Conservation (phyloP, 2,329 filamentous ascomycete genomes). For the Ascomycota sp. region DNA sequence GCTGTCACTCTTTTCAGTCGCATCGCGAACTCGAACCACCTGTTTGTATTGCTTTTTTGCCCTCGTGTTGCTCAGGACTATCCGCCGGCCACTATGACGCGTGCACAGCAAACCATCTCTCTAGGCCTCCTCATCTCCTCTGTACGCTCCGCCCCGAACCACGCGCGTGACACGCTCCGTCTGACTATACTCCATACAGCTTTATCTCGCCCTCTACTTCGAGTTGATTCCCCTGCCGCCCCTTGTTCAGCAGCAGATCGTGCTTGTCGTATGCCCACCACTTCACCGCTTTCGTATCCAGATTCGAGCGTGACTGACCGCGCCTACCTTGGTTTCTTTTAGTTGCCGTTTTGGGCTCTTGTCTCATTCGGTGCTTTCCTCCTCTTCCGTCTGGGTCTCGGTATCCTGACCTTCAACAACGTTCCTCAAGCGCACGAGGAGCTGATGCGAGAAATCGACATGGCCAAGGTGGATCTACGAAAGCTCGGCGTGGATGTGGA, state of each 20-base stretch:
- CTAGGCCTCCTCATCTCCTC: constrained; percentile 71
- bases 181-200: constrained; percentile 23
- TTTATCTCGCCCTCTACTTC: constrained; percentile 73
- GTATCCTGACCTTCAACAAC: constrained; percentile 91
- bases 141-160: constrained; percentile 27
- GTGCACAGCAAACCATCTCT: constrained; percentile 79
- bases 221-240: constrained; percentile 60
- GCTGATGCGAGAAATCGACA: constrained; percentile 62
- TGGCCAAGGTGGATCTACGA: constrained; percentile 52
- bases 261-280: constrained; percentile 47
- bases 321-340: not conserved
- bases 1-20: too few relatives aligned
- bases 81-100: constrained; percentile 47
- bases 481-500: constrained; percentile 59
- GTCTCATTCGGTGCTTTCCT: constrained; percentile 83
- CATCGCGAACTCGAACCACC: too few relatives aligned
- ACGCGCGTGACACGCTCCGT: constrained; percentile 3
- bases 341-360: constrained; percentile 86
- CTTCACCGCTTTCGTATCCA: not conserved
- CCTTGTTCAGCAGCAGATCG: constrained; percentile 59
- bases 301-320: not conserved
- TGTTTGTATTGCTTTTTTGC: too few relatives aligned
- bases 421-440: constrained; percentile 77
- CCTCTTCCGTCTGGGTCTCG: constrained; percentile 74
- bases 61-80: not conserved